Conservation (phyloP, 371 early-diverging fungal species). For the Lichtheimia hyalospora region DNA sequence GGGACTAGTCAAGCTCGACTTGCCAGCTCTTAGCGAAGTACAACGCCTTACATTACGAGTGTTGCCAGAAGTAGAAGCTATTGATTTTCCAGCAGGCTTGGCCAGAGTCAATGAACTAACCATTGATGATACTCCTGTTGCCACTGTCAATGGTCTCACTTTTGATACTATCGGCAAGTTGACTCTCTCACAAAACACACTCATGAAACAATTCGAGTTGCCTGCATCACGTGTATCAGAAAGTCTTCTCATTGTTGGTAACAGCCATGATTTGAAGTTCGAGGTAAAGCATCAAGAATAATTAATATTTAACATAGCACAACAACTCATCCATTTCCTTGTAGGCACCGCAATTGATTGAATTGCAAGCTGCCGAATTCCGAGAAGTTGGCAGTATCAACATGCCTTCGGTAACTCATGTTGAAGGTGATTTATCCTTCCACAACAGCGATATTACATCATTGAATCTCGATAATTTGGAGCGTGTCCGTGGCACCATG, state of each 20-base stretch:
- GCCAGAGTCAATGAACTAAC: conserved; percentile 30
- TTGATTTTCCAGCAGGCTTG: conserved; percentile 48
- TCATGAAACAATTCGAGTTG: conserved; percentile 51
- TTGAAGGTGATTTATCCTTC: conserved; percentile 46
- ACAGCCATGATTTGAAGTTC: conserved; percentile 33
- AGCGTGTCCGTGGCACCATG: conserved; percentile 50
- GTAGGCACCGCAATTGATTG: conserved; percentile 35
- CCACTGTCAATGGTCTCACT: conserved; percentile 41
- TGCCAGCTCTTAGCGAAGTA: conserved; percentile 43
- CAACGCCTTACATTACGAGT: conserved; percentile 38
- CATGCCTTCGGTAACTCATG: conserved; percentile 32
- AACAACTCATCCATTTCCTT: conserved; percentile 4
- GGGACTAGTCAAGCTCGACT: conserved; percentile 27
- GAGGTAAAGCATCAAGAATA: conserved; percentile 14
- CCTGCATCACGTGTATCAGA: conserved; percentile 36
- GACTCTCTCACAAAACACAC: conserved; percentile 49
- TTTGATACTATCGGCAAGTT: conserved; percentile 33
- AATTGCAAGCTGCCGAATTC: conserved; percentile 36
- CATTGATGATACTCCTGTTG: conserved; percentile 49
- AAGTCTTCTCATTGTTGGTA: conserved; percentile 42
- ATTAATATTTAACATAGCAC: too few species aligned
- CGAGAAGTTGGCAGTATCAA: conserved; percentile 38
- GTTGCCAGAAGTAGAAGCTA: conserved; percentile 43
- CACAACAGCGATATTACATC: conserved; percentile 48
- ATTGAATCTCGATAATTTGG: conserved; percentile 37